Base-by-base conservation (phyloP, 495 filamentous ascomycete species). In the Penicillium ucsense region DNA sequence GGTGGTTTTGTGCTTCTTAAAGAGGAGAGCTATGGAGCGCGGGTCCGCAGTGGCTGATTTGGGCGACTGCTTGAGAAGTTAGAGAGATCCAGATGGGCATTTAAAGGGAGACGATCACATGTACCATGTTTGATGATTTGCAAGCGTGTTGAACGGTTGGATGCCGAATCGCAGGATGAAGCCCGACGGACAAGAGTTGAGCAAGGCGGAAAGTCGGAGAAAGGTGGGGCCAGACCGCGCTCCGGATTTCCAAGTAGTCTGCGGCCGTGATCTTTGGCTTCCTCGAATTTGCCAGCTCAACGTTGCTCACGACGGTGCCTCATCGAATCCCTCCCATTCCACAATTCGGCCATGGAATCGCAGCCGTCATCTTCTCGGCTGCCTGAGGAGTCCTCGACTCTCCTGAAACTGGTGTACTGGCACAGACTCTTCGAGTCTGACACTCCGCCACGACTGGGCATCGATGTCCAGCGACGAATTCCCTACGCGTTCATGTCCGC, bases 1-100 rank as follows among this genome's bases (percentile, higher is more conserved):
- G 29, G 86, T 94, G 47, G 80, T 82, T 48, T 79, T 84, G 64
- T 85, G 80, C 65, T 85, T 73, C 56, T 94, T 95, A 63, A 94
- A 80, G 29, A 84, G 78, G 35, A 95, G 62, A 8, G 86, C 88
- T 65, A 79, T 71, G 31, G 78, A 71, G 11, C 60, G 45, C 10
- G 70, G 54, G 46, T 71, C 63, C 37, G 54, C 34, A 11, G 62
- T 63, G 28, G 60, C 47, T 60, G 65, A 51, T 49, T 47, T 54
- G 5, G 56, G 55, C 2, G 52, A 39, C 58, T 61, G 40, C n/a
- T 12, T 8, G 3, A 3, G 29, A 7, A 39, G 11, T 8, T 6
- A 37, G 10, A 42, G 38, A 31, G 27, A 47, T 31, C 5, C 8
- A 1, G 4, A 9, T 4, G 2, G 4, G 1, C 3, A 27, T 11